Base-by-base conservation (phyloP, 768 basidiomycete species). In the Phlegmacium glaucopus region DNA sequence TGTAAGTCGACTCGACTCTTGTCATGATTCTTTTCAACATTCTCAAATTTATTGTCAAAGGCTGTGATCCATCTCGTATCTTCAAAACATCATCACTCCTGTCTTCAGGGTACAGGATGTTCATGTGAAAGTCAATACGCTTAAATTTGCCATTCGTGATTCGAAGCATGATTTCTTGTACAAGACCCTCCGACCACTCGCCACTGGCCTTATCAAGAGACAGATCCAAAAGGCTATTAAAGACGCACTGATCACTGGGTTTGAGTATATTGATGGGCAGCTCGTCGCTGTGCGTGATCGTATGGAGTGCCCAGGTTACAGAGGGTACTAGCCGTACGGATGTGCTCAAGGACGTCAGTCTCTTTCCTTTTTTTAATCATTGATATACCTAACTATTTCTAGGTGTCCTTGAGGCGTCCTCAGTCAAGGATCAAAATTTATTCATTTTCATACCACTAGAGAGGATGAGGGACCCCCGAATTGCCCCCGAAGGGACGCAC, bases 101-200 rank as follows among this genome's bases (percentile, higher is more conserved):
- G n/a, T n/a, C n/a, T n/a, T n/a, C n/a, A n/a, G n/a, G n/a, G n/a
- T n/a, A n/a, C n/a, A n/a, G n/a, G n/a, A n/a, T n/a, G n/a, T n/a
- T n/a, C n/a, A n/a, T n/a, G n/a, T n/a, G n/a, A n/a, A 91, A 61
- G 85, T 97, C 45, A 90, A 88, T 58, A 76, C 83, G 12, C 79
- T 98, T 58, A 93, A 88, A 69, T 95, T 94, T 69, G 79, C 83
- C 18, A 90, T 99, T 57, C 82, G 92, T 4, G 94, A 97, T 54
- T 80, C 86, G 52, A 94, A 94, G 68, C 93, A 96, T 68, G 88
- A 93, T 58, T 67, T 87, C 18, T 64, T 94, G 52, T 95, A 94
- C 76, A 92, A 88, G 74, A 85, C 89, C 0, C 55, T 96, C 32
- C 81, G 79, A 44, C 85, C 87, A 4, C 75, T 93, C 34, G 89